These are phyloP conservation scores for Pholiota adiposa DNA, from an alignment of 1,284 basidiomycete genomes.

Conservation along the genomic window DNA sequence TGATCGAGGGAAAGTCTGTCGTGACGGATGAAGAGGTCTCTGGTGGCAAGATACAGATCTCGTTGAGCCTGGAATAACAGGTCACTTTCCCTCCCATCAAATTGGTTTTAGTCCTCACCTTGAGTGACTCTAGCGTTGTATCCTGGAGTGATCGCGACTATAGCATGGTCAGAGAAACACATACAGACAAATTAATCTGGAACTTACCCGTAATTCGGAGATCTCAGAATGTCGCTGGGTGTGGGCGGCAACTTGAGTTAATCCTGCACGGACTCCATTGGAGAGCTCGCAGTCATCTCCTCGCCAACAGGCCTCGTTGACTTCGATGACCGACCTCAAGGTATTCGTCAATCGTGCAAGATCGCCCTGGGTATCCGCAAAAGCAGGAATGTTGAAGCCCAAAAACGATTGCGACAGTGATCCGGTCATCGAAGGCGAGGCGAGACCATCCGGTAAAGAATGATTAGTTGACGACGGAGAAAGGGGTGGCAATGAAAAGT, in stretches of 20 bases:
- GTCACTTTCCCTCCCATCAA: conserved; percentile 23
- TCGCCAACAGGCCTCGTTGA: conserved; percentile 77
- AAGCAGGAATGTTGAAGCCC: conserved; percentile 24
- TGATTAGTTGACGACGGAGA: conserved; percentile 43
- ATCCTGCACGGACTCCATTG: conserved; percentile 75
- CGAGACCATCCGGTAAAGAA: conserved; percentile 25
- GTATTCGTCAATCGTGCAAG: conserved; percentile 81
- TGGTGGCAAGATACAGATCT: conserved; percentile 85
- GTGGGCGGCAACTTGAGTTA: conserved; percentile 71
- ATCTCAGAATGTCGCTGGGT: conserved; percentile 78
- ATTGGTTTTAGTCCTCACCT: conserved; percentile 47
- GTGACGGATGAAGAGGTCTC: conserved; percentile 84
- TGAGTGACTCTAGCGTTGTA: conserved; percentile 73
- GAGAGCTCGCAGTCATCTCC: conserved; percentile 83
- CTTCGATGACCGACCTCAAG: conserved; percentile 77
- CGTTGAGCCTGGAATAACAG: conserved; percentile 69
- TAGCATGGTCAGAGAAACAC: background rate
- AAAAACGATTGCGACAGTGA: conserved; percentile 33
- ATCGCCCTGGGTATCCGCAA: conserved; percentile 68
- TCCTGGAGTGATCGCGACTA: conserved; percentile 64
- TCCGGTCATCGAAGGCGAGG: conserved; percentile 31
- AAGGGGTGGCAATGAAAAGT: conserved; percentile 57
- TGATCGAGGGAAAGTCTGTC: conserved; percentile 83
- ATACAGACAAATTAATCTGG: background rate
- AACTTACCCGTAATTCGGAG: conserved; percentile 75